Evolutionary conservation across 2,329 filamentous ascomycete species (phyloP), one percentile per base, ranked within the genome.

Genomic region (Fusarium sp.): DNA sequence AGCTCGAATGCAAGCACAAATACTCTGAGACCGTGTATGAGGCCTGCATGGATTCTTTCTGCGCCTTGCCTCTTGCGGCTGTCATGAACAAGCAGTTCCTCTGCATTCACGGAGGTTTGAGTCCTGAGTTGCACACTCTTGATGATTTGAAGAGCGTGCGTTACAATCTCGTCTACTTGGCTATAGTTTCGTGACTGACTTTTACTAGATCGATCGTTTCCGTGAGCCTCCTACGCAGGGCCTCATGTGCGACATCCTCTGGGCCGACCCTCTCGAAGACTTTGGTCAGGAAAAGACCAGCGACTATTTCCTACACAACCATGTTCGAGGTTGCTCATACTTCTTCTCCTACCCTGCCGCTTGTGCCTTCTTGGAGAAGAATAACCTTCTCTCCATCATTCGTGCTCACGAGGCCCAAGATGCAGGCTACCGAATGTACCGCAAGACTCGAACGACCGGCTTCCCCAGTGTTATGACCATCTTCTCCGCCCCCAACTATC

Each of bases 21-120:
- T 99, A 99, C 83, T 97, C 94, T 34, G 96, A 98, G 83, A 88
- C 88, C 69, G 88, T 99, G 63, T 99, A 99, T 80, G 95, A 99
- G 77, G 95, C 96, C 59, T 98, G 96, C 84, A 97, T 98, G 89
- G 95, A 99, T 71, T 97, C 96, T 1, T 99, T 99, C 87, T 99
- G 96, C 84, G 88, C 92, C 69, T 84, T 99, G 69, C 96, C 96
- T 31, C 85, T 99, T 74, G 96, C 96, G 59, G 96, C 96, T 28
- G 91, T 99, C 73, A 99, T 99, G 96, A 99, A 99, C 88, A 99
- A 99, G 86, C 96, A 99, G 81, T 99, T 99, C 82, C 84, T 99
- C 73, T 99, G 96, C 80, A 98, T 99, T 75, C 96, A 99, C 79
- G 96, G 96, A 76, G 96, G 96, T 68, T 84, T 99, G 73, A 98